phyloP scores from a whole-genome alignment of 1,284 basidiomycete genomes.

The Marasmius fiardii region DNA sequence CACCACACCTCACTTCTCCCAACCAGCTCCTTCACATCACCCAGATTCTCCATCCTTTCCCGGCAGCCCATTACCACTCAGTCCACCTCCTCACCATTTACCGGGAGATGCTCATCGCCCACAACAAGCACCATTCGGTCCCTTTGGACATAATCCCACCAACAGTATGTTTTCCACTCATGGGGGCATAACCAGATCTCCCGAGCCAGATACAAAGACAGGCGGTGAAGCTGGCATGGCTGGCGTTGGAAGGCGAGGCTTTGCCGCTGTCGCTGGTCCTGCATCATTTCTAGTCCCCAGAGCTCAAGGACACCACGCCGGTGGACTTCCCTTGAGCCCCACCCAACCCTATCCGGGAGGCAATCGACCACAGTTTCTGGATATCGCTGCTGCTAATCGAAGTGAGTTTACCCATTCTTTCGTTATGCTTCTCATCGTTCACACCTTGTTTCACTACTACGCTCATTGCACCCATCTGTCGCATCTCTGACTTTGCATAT shows the following conservation, averaged over 20 bases:
- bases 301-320: not conserved
- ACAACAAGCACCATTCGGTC: not conserved
- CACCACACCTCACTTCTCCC: not conserved
- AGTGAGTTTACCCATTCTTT: slow-evolving; percentile 28
- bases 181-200: slow-evolving; percentile 7
- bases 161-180: slow-evolving; percentile 3
- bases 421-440: no score
- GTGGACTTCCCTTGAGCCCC: slow-evolving; percentile 6
- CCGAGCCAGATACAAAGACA: slow-evolving; percentile 61
- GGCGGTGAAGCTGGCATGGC: slow-evolving; percentile 89
- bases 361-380: slow-evolving; percentile 42
- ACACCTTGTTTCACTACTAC: slow-evolving; percentile 12
- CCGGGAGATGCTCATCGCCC: not conserved
- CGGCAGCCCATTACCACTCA: not conserved
- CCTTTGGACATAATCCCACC: slow-evolving; percentile 10
- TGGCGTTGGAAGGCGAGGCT: slow-evolving; percentile 82
- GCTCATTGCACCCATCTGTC: slow-evolving; percentile 13
- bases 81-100: not conserved
- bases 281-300: slow-evolving; percentile 48
- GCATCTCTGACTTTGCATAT: not conserved
- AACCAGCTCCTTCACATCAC: not conserved
- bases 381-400: slow-evolving; percentile 42
- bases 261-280: slow-evolving; percentile 74
- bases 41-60: not conserved
- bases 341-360: slow-evolving; percentile 7